Evolutionary conservation across 2,329 filamentous ascomycete species (phyloP).

Genomic region (Fusarium annulatum): DNA sequence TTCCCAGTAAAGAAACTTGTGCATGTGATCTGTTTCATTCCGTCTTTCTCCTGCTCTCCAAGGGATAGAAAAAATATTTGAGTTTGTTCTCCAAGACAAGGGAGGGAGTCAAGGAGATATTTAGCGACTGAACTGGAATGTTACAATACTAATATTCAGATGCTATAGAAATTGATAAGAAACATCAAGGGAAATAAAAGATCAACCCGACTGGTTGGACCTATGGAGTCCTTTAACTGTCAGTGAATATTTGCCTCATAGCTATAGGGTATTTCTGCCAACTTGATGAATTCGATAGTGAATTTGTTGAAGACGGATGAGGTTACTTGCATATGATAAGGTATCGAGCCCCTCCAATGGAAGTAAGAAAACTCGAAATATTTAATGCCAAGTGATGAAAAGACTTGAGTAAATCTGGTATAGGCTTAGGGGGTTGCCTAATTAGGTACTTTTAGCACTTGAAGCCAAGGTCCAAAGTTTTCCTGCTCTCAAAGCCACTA

Average conservation of each 20-base stretch:
- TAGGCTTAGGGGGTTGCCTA: background rate
- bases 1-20: background rate
- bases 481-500: background rate
- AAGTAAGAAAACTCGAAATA: background rate
- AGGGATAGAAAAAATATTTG: background rate
- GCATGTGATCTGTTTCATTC: background rate
- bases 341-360: background rate
- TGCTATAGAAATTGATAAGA: constrained; percentile 2
- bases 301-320: background rate
- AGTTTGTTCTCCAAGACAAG: background rate
- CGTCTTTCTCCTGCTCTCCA: constrained; percentile 6
- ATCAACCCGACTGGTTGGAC: background rate
- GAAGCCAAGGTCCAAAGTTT: background rate
- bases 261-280: background rate
- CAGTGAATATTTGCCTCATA: background rate
- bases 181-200: background rate
- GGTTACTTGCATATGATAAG: background rate
- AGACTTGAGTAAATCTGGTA: background rate
- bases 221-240: background rate
- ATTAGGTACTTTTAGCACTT: background rate
- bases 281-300: background rate
- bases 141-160: background rate
- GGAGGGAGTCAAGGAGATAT: background rate
- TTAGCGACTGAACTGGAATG: constrained; percentile 1
- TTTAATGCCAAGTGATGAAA: background rate